Evolutionary conservation across 2,329 filamentous ascomycete species (phyloP).

Genomic region (Colletotrichum gigasporum): DNA sequence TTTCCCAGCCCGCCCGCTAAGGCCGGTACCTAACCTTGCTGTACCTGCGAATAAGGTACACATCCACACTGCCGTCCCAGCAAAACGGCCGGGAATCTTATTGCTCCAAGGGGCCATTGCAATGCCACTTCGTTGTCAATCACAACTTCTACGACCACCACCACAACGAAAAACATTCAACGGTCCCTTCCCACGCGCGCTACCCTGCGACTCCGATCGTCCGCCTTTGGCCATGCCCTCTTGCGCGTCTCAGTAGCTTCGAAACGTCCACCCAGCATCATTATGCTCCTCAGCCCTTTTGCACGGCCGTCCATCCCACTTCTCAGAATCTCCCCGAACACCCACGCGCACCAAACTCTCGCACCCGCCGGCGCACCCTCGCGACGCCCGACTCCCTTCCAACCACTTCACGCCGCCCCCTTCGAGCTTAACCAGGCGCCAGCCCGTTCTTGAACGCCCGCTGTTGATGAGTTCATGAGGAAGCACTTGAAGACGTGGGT

Average conservation of each 20-base stretch:
- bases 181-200: neutral
- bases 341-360: constrained; percentile 15
- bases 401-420: neutral
- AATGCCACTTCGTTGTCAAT: constrained; percentile 30
- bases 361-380: constrained; percentile 5
- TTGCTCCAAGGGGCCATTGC: constrained; percentile 30
- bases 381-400: neutral
- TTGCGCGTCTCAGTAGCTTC: constrained; percentile 19
- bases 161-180: constrained; percentile 18
- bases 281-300: constrained; percentile 31
- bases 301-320: constrained; percentile 29
- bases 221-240: constrained; percentile 18
- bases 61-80: constrained; percentile 25
- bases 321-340: constrained; percentile 21
- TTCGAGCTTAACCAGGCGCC: neutral
- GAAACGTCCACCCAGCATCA: constrained; percentile 30
- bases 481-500: constrained; percentile 38
- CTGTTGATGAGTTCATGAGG: constrained; percentile 36
- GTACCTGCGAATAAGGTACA: constrained; percentile 13
- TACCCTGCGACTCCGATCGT: neutral
- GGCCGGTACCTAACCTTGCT: too few relatives aligned
- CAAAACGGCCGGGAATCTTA: constrained; percentile 32
- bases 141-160: constrained; percentile 18
- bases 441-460: neutral
- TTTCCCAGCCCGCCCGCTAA: too few relatives aligned